phyloP scores from a whole-genome alignment of 306 rosid species.

The Malus fusca region DNA sequence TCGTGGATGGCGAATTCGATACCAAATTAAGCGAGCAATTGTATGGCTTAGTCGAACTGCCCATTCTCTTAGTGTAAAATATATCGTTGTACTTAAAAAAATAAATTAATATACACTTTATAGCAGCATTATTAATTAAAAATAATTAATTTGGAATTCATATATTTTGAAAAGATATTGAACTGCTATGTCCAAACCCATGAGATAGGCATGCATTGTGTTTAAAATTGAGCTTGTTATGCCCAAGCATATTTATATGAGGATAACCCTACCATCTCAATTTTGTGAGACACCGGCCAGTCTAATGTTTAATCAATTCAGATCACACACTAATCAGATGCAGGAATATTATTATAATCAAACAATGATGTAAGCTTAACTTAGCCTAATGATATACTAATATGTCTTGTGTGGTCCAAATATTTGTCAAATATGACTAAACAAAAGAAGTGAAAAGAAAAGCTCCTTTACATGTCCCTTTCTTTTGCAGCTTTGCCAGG shows the following conservation, averaged over 20 bases:
- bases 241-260: neutral
- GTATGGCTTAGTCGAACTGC: too few relatives aligned
- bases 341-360: neutral
- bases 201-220: neutral
- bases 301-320: constrained; percentile 8
- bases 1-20: too few relatives aligned
- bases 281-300: neutral
- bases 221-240: neutral
- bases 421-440: neutral
- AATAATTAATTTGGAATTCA: too few relatives aligned
- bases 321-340: constrained; percentile 4
- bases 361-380: constrained; percentile 20
- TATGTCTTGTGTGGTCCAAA: neutral
- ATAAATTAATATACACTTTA: too few relatives aligned
- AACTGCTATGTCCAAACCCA: neutral
- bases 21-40: too few relatives aligned
- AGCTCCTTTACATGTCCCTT: constrained; percentile 9
- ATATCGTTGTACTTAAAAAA: too few relatives aligned
- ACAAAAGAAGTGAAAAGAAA: constrained; percentile 9
- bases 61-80: too few relatives aligned
- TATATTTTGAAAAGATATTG: too few relatives aligned
- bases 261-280: neutral
- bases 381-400: neutral
- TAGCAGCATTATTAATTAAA: neutral
- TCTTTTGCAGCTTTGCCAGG: neutral